Conservation (phyloP, 2,329 filamentous ascomycete species). For the Dothideomycetidae sp. region DNA sequence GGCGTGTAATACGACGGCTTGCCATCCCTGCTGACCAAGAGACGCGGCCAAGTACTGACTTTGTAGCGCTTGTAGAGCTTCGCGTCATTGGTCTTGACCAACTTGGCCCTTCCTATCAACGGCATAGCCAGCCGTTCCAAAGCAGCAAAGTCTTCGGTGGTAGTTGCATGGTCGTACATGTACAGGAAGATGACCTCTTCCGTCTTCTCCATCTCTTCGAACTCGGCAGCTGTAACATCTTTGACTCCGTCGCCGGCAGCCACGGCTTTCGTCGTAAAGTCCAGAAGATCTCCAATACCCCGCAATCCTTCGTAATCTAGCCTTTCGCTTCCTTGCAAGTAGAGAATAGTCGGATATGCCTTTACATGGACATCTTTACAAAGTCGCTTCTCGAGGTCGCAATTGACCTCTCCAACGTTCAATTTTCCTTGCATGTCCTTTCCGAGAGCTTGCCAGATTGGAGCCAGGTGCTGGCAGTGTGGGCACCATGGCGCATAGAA, state of each 20-base stretch:
- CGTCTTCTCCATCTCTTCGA: conserved; percentile 74
- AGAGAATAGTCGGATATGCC: conserved; percentile 78
- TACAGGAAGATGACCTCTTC: conserved; percentile 96
- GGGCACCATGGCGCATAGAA: conserved; percentile 97
- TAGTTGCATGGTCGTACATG: conserved; percentile 93
- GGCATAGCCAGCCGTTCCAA: conserved; percentile 75
- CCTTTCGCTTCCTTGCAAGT: conserved; percentile 82
- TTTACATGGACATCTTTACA: conserved; percentile 77
- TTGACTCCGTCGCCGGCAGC: conserved; percentile 62
- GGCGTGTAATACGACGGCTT: conserved; percentile 82
- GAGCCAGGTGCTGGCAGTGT: conserved; percentile 85
- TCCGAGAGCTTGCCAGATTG: conserved; percentile 77
- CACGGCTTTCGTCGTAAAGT: conserved; percentile 74
- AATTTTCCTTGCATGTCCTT: conserved; percentile 82
- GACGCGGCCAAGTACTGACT: conserved; percentile 90
- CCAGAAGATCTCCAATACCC: conserved; percentile 77
- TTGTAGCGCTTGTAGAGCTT: conserved; percentile 71
- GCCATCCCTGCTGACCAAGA: conserved; percentile 79
- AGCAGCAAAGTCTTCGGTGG: conserved; percentile 77
- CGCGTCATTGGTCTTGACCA: conserved; percentile 80
- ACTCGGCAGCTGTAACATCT: conserved; percentile 62
- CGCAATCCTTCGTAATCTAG: conserved; percentile 88
- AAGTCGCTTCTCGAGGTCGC: conserved; percentile 68
- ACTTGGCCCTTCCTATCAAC: conserved; percentile 77
- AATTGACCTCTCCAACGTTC: conserved; percentile 93